Conservation (phyloP, 2,329 filamentous ascomycete genomes). For the Botryotinia calthae region DNA sequence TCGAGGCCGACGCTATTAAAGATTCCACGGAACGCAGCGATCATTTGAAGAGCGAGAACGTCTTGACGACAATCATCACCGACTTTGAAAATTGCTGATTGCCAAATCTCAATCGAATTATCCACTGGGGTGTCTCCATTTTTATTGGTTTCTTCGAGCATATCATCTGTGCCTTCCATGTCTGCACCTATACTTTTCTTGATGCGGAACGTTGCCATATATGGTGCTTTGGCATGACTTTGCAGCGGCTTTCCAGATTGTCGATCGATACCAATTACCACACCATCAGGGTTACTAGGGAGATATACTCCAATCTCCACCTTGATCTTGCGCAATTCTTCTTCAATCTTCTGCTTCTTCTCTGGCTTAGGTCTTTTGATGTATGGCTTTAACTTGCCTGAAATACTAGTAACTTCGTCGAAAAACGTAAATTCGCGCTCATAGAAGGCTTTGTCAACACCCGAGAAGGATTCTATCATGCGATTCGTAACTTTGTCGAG, state of each 20-base stretch:
- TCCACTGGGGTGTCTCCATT: slow-evolving; percentile 40
- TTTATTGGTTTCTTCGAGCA: slow-evolving; percentile 49
- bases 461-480: slow-evolving; percentile 78
- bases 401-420: slow-evolving; percentile 91
- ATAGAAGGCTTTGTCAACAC: slow-evolving; percentile 79
- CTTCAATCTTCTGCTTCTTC: slow-evolving; percentile 99
- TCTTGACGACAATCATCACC: slow-evolving; percentile 98
- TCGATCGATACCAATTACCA: slow-evolving; percentile 95
- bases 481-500: slow-evolving; percentile 86
- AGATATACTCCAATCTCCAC: slow-evolving; percentile 97
- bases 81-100: slow-evolving; percentile 99
- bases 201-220: slow-evolving; percentile 98
- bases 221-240: slow-evolving; percentile 96
- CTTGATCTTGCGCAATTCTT: slow-evolving; percentile 95
- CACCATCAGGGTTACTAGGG: slow-evolving; percentile 92
- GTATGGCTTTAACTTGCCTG: slow-evolving; percentile 89
- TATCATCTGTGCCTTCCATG: slow-evolving; percentile 52
- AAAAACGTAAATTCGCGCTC: slow-evolving; percentile 98
- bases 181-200: slow-evolving; percentile 66
- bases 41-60: slow-evolving; percentile 94
- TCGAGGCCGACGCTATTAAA: slow-evolving; percentile 94
- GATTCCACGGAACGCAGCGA: slow-evolving; percentile 93
- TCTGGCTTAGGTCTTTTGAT: slow-evolving; percentile 91
- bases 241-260: slow-evolving; percentile 97
- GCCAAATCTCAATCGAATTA: slow-evolving; percentile 89